A percentile compares a stretch with the other conserved stretches of the same genome.
Conservation (phyloP, 2,329 filamentous ascomycete genomes). For the Monosporascus ibericus region DNA sequence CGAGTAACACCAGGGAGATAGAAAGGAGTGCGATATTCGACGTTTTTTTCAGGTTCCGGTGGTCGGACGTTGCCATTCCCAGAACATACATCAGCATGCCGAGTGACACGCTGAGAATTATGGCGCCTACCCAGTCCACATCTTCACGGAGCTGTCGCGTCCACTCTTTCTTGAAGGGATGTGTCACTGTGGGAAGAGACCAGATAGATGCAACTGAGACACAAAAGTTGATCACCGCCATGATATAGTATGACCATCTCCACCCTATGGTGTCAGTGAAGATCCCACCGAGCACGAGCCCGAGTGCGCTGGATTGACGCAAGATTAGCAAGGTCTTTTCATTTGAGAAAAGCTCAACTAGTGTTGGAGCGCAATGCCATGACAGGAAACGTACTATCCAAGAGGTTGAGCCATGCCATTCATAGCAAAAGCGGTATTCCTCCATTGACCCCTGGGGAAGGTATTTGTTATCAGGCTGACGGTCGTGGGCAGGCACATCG, state of each 20-base stretch:
- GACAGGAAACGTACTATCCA: background rate
- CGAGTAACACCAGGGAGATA: conserved; percentile 33
- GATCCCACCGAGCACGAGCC: conserved; percentile 43
- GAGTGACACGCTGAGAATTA: conserved; percentile 37
- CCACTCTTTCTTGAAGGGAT: conserved; percentile 19
- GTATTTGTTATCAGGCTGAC: conserved; percentile 32
- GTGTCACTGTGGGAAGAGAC: conserved; percentile 25
- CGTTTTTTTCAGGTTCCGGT: conserved; percentile 29
- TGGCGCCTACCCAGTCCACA: conserved; percentile 48
- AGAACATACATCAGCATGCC: conserved; percentile 47
- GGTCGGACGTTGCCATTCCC: conserved; percentile 34
- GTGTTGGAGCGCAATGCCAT: too few species aligned
- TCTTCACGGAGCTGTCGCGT: conserved; percentile 26
- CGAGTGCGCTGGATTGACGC: conserved; percentile 41
- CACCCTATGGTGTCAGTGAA: conserved; percentile 42
- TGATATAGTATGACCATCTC: conserved; percentile 39
- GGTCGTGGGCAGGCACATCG: conserved; percentile 32
- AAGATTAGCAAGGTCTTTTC: background rate
- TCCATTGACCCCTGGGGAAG: conserved; percentile 27
- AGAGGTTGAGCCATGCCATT: conserved; percentile 26
- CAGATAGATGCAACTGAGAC: conserved; percentile 31
- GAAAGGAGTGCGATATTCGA: conserved; percentile 34
- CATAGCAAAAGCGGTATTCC: conserved; percentile 37
- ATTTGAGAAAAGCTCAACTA: too few species aligned
- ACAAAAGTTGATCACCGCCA: conserved; percentile 29